These are phyloP conservation scores for Aspergillus thermomutatus DNA, from an alignment of 2,329 filamentous ascomycete genomes.

Conservation along the genomic window DNA sequence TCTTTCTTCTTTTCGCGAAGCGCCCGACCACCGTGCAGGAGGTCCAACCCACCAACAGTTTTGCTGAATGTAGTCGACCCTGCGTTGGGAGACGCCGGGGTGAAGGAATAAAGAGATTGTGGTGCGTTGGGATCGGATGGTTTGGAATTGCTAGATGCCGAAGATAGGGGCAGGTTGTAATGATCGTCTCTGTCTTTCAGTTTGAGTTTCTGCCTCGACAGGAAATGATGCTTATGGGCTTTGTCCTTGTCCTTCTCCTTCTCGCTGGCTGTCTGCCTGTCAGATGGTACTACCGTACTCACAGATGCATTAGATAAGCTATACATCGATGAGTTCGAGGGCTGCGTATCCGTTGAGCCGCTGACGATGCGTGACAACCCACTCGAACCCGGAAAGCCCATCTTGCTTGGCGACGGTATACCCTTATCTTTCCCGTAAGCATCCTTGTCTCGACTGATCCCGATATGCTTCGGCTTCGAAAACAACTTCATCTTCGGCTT, in stretches of 20 bases:
- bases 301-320: constrained; percentile 61
- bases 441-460: constrained; percentile 59
- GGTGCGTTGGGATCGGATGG: constrained; percentile 62
- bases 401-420: constrained; percentile 58
- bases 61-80: constrained; percentile 67
- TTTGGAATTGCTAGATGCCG: constrained; percentile 62
- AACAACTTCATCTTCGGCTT: constrained; percentile 68
- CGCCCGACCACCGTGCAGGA: constrained; percentile 72
- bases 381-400: constrained; percentile 49
- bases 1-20: constrained; percentile 78
- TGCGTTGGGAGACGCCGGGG: constrained; percentile 60
- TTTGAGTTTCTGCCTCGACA: constrained; percentile 64
- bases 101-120: constrained; percentile 64
- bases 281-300: constrained; percentile 55
- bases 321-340: constrained; percentile 57
- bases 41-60: constrained; percentile 74
- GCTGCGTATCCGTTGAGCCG: constrained; percentile 55
- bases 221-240: constrained; percentile 58
- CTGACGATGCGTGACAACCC: constrained; percentile 56
- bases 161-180: constrained; percentile 57
- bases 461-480: constrained; percentile 64
- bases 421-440: constrained; percentile 44
- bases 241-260: constrained; percentile 44
- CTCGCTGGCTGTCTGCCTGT: constrained; percentile 37
- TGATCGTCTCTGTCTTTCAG: constrained; percentile 61